A percentile compares a stretch with the other conserved stretches of the same genome.
These are phyloP conservation scores for Ganoderma sp. DNA, from an alignment of 1,284 basidiomycete genomes.

Conservation along the genomic window DNA sequence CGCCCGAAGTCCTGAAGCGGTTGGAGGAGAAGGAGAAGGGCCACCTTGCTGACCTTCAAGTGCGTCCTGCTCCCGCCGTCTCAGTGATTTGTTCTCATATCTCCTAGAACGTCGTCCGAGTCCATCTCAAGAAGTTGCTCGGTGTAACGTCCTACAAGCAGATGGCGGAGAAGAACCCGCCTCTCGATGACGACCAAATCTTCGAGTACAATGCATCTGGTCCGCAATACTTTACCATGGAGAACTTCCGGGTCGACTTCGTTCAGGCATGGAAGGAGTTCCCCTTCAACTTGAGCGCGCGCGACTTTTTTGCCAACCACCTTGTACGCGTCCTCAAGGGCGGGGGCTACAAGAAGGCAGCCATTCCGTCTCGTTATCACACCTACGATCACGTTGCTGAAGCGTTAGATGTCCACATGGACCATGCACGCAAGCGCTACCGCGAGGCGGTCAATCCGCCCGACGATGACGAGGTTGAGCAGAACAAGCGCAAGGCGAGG, in stretches of 20 bases:
- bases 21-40: slow-evolving; percentile 1
- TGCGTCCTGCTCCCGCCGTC: not conserved
- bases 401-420: not conserved
- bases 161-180: not conserved
- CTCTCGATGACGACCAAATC: not conserved
- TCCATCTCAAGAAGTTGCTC: not conserved
- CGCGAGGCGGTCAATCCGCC: not conserved
- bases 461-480: not conserved
- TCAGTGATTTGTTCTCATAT: not conserved
- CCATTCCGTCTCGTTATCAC: not conserved
- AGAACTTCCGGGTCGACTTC: not conserved
- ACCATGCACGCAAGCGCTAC: not conserved
- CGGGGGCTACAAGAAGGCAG: not conserved
- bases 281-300: not conserved
- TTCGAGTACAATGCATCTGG: not conserved
- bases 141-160: not conserved
- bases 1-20: not conserved
- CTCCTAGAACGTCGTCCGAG: not conserved
- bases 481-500: not conserved
- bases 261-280: not conserved
- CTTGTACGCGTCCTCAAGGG: not conserved
- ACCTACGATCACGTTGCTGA: not conserved
- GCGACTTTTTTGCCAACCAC: not conserved
- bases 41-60: not conserved
- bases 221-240: not conserved